Evolutionary conservation across 805 yeast species (phyloP).

Genomic region (Candida piceae): DNA sequence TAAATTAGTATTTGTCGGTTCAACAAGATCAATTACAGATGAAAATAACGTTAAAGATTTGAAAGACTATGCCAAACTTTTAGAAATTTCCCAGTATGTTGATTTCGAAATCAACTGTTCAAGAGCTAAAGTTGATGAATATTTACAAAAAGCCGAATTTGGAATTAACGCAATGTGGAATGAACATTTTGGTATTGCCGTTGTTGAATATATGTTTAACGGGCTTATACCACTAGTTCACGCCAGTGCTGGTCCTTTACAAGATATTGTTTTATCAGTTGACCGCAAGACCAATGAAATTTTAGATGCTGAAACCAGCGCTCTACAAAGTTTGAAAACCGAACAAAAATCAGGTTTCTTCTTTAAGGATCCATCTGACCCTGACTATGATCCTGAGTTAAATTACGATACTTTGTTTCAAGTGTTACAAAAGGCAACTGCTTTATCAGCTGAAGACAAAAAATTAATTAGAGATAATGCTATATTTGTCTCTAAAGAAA

Average conservation of each 20-base stretch:
- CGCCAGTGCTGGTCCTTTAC: slow-evolving; percentile 91
- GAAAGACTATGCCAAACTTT: slow-evolving; percentile 36
- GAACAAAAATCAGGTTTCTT: slow-evolving; percentile 74
- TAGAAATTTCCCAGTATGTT: slow-evolving; percentile 36
- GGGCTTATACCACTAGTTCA: slow-evolving; percentile 89
- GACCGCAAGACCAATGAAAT: slow-evolving; percentile 23
- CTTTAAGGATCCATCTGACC: slow-evolving; percentile 67
- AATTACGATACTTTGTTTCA: slow-evolving; percentile 37
- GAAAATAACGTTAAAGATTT: slow-evolving; percentile 50
- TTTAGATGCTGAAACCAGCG: slow-evolving; percentile 3
- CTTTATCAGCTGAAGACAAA: slow-evolving; percentile 14
- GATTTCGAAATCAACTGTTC: slow-evolving; percentile 58
- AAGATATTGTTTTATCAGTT: slow-evolving; percentile 75
- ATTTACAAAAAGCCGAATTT: slow-evolving; percentile 52
- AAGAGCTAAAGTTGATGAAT: slow-evolving; percentile 52
- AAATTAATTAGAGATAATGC: slow-evolving; percentile 18
- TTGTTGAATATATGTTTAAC: slow-evolving; percentile 84
- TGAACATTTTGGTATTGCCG: slow-evolving; percentile 97
- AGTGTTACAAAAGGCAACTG: slow-evolving; percentile 41
- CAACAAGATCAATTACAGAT: slow-evolving; percentile 71
- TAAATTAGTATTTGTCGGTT: slow-evolving; percentile 72
- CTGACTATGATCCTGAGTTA: slow-evolving; percentile 44
- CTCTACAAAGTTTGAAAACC: slow-evolving; percentile 19
- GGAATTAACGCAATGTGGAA: slow-evolving; percentile 99
- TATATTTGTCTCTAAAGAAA: slow-evolving; percentile 18